These are phyloP conservation scores for Lantana camara DNA, from an alignment of 257 asterid genomes.

Conservation along the genomic window DNA sequence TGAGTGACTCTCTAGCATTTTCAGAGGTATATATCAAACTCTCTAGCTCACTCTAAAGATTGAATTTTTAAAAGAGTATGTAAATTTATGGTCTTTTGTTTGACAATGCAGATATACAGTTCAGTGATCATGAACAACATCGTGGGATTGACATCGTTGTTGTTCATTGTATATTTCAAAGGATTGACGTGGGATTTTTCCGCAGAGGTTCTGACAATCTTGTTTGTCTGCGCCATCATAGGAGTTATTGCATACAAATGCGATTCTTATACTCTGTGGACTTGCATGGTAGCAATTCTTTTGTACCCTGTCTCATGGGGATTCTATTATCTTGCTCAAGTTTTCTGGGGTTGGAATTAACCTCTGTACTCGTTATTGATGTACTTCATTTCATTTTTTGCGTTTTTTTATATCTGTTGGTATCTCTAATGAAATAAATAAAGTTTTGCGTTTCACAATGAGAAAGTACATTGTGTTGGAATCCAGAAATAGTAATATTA, in stretches of 20 bases:
- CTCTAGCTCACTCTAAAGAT: too few relatives aligned
- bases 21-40: conserved; percentile 60
- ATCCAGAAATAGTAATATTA: too few relatives aligned
- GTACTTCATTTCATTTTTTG: too few relatives aligned
- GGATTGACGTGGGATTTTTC: conserved; percentile 66
- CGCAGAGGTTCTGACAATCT: conserved; percentile 55
- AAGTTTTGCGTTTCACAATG: too few relatives aligned
- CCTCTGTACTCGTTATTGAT: too few relatives aligned
- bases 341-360: conserved; percentile 40
- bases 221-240: conserved; percentile 43
- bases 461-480: too few relatives aligned
- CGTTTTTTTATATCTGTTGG: too few relatives aligned
- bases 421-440: too few relatives aligned
- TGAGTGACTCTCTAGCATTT: conserved; percentile 63
- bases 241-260: conserved; percentile 47
- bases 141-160: conserved; percentile 49
- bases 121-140: conserved; percentile 72
- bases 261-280: conserved; percentile 51
- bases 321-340: conserved; percentile 44
- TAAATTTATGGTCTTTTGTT: too few relatives aligned
- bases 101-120: conserved; percentile 46
- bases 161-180: conserved; percentile 54
- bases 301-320: conserved; percentile 54
- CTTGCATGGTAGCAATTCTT: conserved; percentile 48
- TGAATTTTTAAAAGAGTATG: too few relatives aligned